A percentile compares a stretch with the other conserved stretches of the same genome.
phyloP scores from a whole-genome alignment of 2,329 filamentous ascomycete species.

The Simplicillium aogashimaense region DNA sequence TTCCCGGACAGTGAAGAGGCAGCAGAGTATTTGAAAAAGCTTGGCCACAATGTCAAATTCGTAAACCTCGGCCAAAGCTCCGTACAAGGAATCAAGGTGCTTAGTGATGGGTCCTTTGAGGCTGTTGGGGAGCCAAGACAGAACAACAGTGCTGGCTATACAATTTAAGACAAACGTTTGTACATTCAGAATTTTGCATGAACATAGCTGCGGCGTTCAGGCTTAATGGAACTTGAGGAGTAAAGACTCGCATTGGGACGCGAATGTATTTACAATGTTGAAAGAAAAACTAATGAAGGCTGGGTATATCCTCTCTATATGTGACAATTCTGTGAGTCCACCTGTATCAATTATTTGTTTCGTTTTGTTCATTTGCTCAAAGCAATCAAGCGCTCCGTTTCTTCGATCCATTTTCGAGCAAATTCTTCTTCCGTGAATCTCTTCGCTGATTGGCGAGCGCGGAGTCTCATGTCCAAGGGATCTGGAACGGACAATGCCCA shows the following conservation, averaged over 20 bases:
- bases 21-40: constrained; percentile 48
- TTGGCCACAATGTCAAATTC: constrained; percentile 66
- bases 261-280: background rate
- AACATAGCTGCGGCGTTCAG: background rate
- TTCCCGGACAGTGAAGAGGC: constrained; percentile 51
- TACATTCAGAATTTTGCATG: background rate
- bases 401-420: constrained; percentile 62
- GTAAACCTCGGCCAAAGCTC: constrained; percentile 53
- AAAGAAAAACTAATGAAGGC: background rate
- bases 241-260: background rate
- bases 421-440: constrained; percentile 88
- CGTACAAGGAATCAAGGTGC: constrained; percentile 57
- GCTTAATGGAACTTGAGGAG: background rate
- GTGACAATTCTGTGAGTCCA: constrained; percentile 4
- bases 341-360: background rate
- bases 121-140: constrained; percentile 70
- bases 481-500: constrained; percentile 65
- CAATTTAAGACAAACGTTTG: constrained; percentile 6
- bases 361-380: constrained; percentile 17
- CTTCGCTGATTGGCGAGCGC: constrained; percentile 69
- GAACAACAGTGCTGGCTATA: constrained; percentile 57
- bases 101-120: constrained; percentile 61
- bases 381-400: constrained; percentile 63
- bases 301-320: constrained; percentile 1
- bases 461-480: constrained; percentile 60